Evolutionary conservation across 805 yeast genomes (phyloP), one percentile per base, ranked within the genome.

Genomic region (Clavispora asparagi): DNA sequence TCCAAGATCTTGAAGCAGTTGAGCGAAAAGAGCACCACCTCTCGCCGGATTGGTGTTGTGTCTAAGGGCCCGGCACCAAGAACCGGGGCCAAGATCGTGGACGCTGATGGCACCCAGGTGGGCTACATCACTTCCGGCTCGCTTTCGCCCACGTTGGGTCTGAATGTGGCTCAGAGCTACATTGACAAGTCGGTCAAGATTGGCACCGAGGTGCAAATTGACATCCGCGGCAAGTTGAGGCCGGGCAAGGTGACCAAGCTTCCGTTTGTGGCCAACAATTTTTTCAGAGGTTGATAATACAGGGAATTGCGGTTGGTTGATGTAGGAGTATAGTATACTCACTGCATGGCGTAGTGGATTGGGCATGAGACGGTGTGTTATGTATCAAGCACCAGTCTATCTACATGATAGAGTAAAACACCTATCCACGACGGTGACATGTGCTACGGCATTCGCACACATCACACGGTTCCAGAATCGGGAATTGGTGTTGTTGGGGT

Each of bases 31-130:
- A 64, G 74, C 3, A 79, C 80, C 26, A 74, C 80, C 42, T 53
- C 49, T 27, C 67, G 74, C 47, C 82, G 99, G 60, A 85, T 89
- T 12, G 98, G 97, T 2, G 74, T 86, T 56, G 64, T 67, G 11
- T 79, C 84, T 7, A 77, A 75, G 53, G 97, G 98, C 1, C 97
- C 98, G 10, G 89, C 99, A 1, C 97, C 98, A 29, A 82, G 99
- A 66, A 85, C 83, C 25, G 89, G 87, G 9, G 73, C 79, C 54
- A 80, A 79, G 56, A 77, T 92, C 12, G 83, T 75, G 53, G 62
- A 69, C 43, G 64, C 62, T n/a, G 79, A 77, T 26, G 82, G 82
- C 19, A 72, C 73, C 31, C 70, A 70, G 49, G 71, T 81, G 62
- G 76, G 83, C 40, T 60, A 76, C 76, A 62, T 82, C 79, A 67